Base-by-base conservation (phyloP, 345 rosid species). In the Durio zibethinus region DNA sequence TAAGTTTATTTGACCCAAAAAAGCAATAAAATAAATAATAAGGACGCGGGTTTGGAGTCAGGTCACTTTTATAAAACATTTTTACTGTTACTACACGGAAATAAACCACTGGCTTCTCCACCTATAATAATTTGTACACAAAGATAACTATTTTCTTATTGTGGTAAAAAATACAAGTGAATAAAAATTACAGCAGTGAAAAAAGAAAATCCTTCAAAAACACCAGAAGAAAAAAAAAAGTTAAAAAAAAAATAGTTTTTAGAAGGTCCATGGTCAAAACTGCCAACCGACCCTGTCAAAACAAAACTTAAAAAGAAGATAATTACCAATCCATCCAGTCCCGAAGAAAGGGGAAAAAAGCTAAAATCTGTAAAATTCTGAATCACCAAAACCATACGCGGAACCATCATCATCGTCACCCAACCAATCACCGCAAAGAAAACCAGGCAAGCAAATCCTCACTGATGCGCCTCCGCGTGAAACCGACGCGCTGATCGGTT, bases 391-490 rank as follows among this genome's bases (percentile, higher is more conserved):
- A 73, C 61, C 31, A 77, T 40, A 45, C 65, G 66, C 45, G 56
- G 65, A 54, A 38, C 4, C 10, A 10, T 23, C 38, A 59, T 72
- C 35, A 23, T n/a, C 38, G 14, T 4, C 31, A 12, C 21, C 2
- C 75, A 60, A 20, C 81, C 40, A n/a, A 64, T 82, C 86, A 88
- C 36, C 84, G 82, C 53, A 78, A 25, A 5, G 92, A 84, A 81
- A 87, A 85, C 80, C 89, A 91, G 0, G 77, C 77, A 61, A 81
- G 76, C 79, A 91, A 80, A 73, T 85, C 93, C 29, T 64, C 83
- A 4, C 85, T 90, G 15, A 93, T 90, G 83, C 92, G 94, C 50
- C 79, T 75, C 54, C 83, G 82, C 80, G 94, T 82, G 74, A 20
- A 1, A 0, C 59, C 77, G 54, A 87, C 89, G 89, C 87, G 81